These are phyloP conservation scores for Pseudocercospora vitis DNA, from an alignment of 2,329 filamentous ascomycete genomes.

Conservation along the genomic window DNA sequence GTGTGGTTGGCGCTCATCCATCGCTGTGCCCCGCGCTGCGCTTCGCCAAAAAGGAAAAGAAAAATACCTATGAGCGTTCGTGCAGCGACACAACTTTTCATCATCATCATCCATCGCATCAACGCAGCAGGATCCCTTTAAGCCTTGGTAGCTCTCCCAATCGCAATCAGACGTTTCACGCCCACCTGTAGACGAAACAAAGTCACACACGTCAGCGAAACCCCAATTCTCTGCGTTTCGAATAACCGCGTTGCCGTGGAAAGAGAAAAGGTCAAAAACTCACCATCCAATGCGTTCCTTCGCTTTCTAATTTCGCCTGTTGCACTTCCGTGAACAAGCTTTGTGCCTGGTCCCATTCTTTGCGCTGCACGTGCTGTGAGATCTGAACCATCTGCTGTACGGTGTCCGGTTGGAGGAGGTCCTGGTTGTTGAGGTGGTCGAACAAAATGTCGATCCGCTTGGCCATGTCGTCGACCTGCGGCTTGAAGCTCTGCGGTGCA, in stretches of 20 bases:
- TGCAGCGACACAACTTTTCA: too few relatives aligned
- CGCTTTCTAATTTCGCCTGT: conserved; percentile 48
- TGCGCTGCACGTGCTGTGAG: conserved; percentile 41
- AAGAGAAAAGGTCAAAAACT: conserved; percentile 30
- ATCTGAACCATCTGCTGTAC: conserved; percentile 66
- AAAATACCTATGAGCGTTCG: too few relatives aligned
- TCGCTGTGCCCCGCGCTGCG: too few relatives aligned
- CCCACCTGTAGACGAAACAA: conserved; percentile 35
- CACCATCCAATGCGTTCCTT: conserved; percentile 55
- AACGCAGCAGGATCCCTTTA: neutral
- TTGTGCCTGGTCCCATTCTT: conserved; percentile 49
- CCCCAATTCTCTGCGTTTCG: too few relatives aligned
- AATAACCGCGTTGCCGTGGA: neutral
- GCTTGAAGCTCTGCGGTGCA: conserved; percentile 81
- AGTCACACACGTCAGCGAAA: too few relatives aligned
- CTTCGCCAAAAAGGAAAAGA: too few relatives aligned
- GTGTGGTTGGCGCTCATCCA: too few relatives aligned
- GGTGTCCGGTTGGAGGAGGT: conserved; percentile 79
- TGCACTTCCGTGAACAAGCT: conserved; percentile 49
- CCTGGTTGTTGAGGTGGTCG: conserved; percentile 94
- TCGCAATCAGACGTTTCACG: conserved; percentile 43
- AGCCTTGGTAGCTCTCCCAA: conserved; percentile 40
- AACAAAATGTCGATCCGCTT: conserved; percentile 89
- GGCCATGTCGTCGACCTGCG: conserved; percentile 89
- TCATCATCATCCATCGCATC: neutral